phyloP scores from a whole-genome alignment of 768 basidiomycete species.

The Amanita subjunquillea region DNA sequence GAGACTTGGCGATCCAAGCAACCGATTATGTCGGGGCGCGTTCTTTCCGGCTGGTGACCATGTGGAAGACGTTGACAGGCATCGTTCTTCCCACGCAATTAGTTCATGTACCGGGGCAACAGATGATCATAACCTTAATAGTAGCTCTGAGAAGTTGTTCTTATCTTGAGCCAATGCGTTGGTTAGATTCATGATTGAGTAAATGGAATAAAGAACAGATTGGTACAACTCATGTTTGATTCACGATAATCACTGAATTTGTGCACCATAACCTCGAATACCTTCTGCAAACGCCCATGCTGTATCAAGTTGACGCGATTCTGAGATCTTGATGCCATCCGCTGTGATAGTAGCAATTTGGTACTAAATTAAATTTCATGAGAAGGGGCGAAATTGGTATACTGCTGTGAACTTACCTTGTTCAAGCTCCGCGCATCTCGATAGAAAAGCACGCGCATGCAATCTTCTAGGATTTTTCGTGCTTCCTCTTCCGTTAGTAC shows the following conservation, averaged over 20 bases:
- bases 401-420: constrained; percentile 48
- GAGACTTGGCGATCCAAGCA: no score
- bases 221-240: neutral
- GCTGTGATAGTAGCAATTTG: constrained; percentile 89
- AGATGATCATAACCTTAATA: no score
- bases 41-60: no score
- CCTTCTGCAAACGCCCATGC: constrained; percentile 90
- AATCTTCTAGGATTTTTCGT: constrained; percentile 63
- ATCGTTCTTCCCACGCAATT: no score
- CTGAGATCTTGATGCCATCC: constrained; percentile 69
- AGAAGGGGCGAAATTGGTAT: neutral
- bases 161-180: no score
- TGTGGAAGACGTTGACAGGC: no score
- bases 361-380: constrained; percentile 53
- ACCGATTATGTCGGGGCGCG: no score
- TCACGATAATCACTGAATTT: constrained; percentile 51
- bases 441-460: constrained; percentile 93
- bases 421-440: constrained; percentile 92
- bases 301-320: constrained; percentile 66
- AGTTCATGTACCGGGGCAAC: no score
- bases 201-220: neutral
- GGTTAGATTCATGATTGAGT: no score
- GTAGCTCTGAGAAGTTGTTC: no score
- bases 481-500: constrained; percentile 73
- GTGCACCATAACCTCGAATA: constrained; percentile 83